Evolutionary conservation across 129 eudicot genomes (phyloP).

Genomic region (Oenanthe sinensis): DNA sequence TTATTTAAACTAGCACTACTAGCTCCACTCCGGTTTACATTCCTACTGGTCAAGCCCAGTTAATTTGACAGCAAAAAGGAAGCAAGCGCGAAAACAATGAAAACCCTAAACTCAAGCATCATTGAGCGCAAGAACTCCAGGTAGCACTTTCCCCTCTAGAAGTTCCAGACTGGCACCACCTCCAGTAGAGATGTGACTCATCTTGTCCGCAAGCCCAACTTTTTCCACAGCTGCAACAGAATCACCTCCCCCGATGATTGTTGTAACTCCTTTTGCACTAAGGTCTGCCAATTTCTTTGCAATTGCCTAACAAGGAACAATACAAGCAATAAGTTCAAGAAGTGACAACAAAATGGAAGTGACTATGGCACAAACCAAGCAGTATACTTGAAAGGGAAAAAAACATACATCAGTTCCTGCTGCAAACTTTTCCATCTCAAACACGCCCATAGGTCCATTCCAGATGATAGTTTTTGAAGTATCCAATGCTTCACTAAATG

Average conservation of each 20-base stretch:
- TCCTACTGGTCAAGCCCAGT: constrained; percentile 10
- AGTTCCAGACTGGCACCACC: constrained; percentile 99
- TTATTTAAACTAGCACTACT: constrained; percentile 18
- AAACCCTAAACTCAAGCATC: constrained; percentile 43
- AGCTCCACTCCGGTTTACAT: neutral
- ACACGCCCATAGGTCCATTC: constrained; percentile 87
- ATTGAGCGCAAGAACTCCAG: constrained; percentile 89
- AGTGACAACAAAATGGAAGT: neutral
- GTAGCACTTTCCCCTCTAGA: constrained; percentile 80
- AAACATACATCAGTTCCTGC: constrained; percentile 62
- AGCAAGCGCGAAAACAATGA: neutral
- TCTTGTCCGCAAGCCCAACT: constrained; percentile 87
- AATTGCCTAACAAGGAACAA: constrained; percentile 42
- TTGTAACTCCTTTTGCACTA: constrained; percentile 81
- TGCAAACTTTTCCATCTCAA: constrained; percentile 77
- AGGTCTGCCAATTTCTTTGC: constrained; percentile 93
- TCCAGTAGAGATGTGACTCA: constrained; percentile 98
- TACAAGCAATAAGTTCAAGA: neutral
- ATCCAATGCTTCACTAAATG: constrained; percentile 54
- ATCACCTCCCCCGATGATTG: constrained; percentile 93
- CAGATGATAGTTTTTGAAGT: constrained; percentile 62
- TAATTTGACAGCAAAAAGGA: constrained; percentile 15
- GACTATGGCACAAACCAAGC: neutral
- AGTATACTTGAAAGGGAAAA: neutral
- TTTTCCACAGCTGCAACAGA: constrained; percentile 95